Base-by-base conservation (phyloP, 2,329 filamentous ascomycete genomes). In the Monascus ruber region DNA sequence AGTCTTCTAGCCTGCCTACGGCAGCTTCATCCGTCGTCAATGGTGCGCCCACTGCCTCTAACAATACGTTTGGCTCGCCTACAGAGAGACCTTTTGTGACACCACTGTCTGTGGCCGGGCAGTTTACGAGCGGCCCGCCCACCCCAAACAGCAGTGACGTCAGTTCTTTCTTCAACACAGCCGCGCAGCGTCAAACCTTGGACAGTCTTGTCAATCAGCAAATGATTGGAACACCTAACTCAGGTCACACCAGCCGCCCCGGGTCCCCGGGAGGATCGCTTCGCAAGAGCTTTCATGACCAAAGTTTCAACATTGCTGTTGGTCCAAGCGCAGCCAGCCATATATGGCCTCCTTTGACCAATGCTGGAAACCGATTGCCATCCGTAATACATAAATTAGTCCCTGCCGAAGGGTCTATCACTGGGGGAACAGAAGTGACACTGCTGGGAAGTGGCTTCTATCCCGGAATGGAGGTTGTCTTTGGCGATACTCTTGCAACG, bases 391-490 rank as follows among this genome's bases (percentile, higher is more conserved):
- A 85, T 56, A 89, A 88, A 58, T 73, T 94, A 44, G 85, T 91
- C 29, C 87, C 88, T 0, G 74, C 74, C 26, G 84, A 93, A 59
- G 87, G 87, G 0, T 84, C 87, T 5, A 84, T 80, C 42, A 77
- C 77, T 29, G 87, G 87, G 42, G 87, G 87, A 33, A 87, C 85
- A 38, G 87, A 95, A 58, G 85, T 94, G 3, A 89, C 85, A 0
- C 76, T 91, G 40, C 69, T 94, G 6, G 87, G 88, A 11, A 83
- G 79, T 47, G 78, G 81, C 9, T 94, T 94, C 57, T 81, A 79
- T 47, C 81, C 83, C 61, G 78, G 78, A 1, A 72, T 93, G 45
- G 83, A 88, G 45, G 84, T 94, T 39, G 83, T 87, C 62, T 95
- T 95, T 58, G 88, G 88, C 17, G 77, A 81, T 44, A 70, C 68